A percentile compares a stretch with the other conserved stretches of the same genome.
Conservation (phyloP, 78 protist species). For the Speleostelium caveatum region DNA sequence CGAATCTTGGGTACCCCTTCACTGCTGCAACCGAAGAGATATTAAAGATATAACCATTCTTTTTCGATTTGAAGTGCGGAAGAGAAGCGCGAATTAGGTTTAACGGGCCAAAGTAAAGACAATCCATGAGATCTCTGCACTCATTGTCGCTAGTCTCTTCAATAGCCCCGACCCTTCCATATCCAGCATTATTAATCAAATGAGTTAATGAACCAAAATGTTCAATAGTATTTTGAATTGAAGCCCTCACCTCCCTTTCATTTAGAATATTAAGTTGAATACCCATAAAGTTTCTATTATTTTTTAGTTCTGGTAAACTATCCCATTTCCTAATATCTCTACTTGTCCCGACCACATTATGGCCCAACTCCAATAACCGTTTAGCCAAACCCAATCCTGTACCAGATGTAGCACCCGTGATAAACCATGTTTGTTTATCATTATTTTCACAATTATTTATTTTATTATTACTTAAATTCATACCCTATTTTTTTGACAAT, state of each 20-base stretch:
- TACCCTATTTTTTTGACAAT: too few species aligned
- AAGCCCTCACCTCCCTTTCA: not conserved
- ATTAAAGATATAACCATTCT: not conserved
- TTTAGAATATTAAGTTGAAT: not conserved
- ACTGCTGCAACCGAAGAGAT: not conserved
- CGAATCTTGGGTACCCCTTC: not conserved
- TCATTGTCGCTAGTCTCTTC: not conserved
- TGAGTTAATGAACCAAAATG: slow-evolving; percentile 1
- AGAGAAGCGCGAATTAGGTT: not conserved
- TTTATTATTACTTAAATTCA: too few species aligned
- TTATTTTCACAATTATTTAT: too few species aligned
- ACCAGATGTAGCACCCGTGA: too few species aligned
- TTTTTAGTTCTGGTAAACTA: too few species aligned
- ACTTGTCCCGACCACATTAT: too few species aligned
- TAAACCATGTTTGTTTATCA: too few species aligned
- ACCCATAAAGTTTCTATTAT: not conserved
- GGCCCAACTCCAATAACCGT: too few species aligned
- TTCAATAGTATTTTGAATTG: slow-evolving; percentile 2
- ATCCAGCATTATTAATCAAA: not conserved
- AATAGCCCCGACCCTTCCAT: not conserved
- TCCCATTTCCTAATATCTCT: too few species aligned
- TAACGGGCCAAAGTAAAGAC: not conserved
- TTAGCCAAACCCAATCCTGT: too few species aligned
- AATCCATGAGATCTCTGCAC: not conserved
- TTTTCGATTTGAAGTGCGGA: not conserved